phyloP scores from a whole-genome alignment of 257 asterid species.

The Perilla frutescens region DNA sequence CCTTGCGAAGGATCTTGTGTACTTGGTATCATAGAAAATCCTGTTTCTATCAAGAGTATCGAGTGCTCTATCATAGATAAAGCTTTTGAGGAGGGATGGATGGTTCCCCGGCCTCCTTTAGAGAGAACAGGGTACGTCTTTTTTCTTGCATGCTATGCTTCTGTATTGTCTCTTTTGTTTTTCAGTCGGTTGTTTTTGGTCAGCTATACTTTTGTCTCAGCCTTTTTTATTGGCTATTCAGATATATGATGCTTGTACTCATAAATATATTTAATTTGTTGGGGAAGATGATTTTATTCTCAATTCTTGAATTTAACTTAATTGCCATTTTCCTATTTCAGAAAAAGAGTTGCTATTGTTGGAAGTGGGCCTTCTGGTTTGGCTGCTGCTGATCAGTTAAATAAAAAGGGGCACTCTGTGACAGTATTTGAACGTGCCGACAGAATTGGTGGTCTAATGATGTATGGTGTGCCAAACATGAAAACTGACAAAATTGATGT shows the following conservation, averaged over 20 bases:
- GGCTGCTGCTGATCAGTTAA: conserved; percentile 99
- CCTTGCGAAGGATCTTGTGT: conserved; percentile 99
- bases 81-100: conserved; percentile 98
- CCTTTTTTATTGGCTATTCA: not conserved
- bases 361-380: conserved; percentile 99
- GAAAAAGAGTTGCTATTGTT: conserved; percentile 82
- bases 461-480: conserved; percentile 99
- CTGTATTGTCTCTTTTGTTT: not conserved
- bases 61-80: conserved; percentile 98
- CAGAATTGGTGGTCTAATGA: conserved; percentile 98
- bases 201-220: not conserved
- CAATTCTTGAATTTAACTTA: not conserved
- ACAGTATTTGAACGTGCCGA: conserved; percentile 96
- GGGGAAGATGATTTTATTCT: conserved; percentile 1
- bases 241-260: too few relatives aligned
- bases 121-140: conserved; percentile 75
- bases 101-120: conserved; percentile 97
- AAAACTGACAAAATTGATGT: conserved; percentile 87
- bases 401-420: conserved; percentile 86
- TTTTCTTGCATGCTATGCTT: not conserved
- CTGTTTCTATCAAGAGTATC: conserved; percentile 90
- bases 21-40: conserved; percentile 97
- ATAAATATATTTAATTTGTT: not conserved
- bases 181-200: not conserved
- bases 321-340: conserved; percentile 39